Conservation (phyloP, 108 stramenopile genomes). For the Nannochloropsis gaditana region DNA sequence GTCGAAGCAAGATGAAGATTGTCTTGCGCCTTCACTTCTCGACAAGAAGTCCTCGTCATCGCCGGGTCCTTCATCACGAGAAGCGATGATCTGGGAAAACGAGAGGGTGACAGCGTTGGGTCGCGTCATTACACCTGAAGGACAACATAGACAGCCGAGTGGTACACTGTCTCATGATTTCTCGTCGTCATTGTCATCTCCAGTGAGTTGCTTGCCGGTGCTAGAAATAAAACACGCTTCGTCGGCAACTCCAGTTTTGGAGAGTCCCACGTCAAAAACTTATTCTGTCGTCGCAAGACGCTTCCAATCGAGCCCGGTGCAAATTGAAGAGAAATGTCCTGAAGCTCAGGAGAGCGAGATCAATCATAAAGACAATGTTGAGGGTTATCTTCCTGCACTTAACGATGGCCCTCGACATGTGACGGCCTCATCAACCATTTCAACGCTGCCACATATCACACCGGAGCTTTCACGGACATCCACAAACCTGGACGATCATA, state of each 20-base stretch:
- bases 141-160: not conserved
- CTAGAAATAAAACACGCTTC: not conserved
- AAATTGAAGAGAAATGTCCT: not conserved
- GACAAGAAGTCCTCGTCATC: too few relatives aligned
- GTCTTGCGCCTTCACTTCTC: too few relatives aligned
- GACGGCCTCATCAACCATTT: not conserved
- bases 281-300: not conserved
- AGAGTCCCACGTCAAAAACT: not conserved
- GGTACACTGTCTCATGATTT: not conserved
- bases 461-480: not conserved
- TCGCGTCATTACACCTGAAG: too few relatives aligned
- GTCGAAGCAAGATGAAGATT: too few relatives aligned
- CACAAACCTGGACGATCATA: not conserved
- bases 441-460: not conserved
- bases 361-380: not conserved
- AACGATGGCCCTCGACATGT: too few relatives aligned
- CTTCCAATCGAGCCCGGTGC: not conserved
- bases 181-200: not conserved
- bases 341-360: not conserved
- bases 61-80: too few relatives aligned
- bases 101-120: too few relatives aligned
- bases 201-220: not conserved
- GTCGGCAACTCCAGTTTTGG: not conserved
- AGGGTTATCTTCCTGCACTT: too few relatives aligned
- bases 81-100: too few relatives aligned